Conservation (phyloP, 495 filamentous ascomycete genomes). For the Pyrenula aspistea region DNA sequence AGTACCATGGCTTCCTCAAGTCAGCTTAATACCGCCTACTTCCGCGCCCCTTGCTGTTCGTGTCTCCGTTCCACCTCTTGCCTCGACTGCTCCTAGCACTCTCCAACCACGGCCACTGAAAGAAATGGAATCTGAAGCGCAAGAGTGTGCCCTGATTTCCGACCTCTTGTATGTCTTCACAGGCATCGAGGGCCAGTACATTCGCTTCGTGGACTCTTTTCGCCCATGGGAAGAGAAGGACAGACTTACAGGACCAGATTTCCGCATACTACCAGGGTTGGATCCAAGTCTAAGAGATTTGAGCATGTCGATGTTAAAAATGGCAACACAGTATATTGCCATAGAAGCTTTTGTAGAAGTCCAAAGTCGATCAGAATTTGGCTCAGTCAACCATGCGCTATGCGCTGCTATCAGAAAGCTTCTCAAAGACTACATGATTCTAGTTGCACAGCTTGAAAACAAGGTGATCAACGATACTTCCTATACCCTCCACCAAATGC, state of each 20-base stretch:
- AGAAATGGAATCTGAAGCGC: slow-evolving; percentile 60
- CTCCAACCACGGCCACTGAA: slow-evolving; percentile 62
- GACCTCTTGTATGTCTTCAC: slow-evolving; percentile 92
- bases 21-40: slow-evolving; percentile 67
- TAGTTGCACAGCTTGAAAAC: slow-evolving; percentile 85
- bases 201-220: slow-evolving; percentile 72
- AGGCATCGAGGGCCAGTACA: slow-evolving; percentile 97
- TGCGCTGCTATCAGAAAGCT: slow-evolving; percentile 87
- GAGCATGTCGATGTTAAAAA: slow-evolving; percentile 77
- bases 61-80: slow-evolving; percentile 71
- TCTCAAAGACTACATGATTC: slow-evolving; percentile 82
- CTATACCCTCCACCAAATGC: slow-evolving; percentile 86
- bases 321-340: slow-evolving; percentile 87
- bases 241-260: slow-evolving; percentile 67
- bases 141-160: slow-evolving; percentile 78
- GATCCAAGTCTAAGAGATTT: slow-evolving; percentile 88
- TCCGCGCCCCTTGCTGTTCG: slow-evolving; percentile 79
- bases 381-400: slow-evolving; percentile 89
- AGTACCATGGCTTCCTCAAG: slow-evolving; percentile 76
- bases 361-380: slow-evolving; percentile 84
- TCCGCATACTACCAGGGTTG: slow-evolving; percentile 67
- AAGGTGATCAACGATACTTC: slow-evolving; percentile 75
- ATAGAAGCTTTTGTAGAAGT: slow-evolving; percentile 89
- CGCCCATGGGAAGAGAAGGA: slow-evolving; percentile 77
- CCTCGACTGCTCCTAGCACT: slow-evolving; percentile 55